phyloP scores from a whole-genome alignment of 331 rosid species.

The Telfairia occidentalis region DNA sequence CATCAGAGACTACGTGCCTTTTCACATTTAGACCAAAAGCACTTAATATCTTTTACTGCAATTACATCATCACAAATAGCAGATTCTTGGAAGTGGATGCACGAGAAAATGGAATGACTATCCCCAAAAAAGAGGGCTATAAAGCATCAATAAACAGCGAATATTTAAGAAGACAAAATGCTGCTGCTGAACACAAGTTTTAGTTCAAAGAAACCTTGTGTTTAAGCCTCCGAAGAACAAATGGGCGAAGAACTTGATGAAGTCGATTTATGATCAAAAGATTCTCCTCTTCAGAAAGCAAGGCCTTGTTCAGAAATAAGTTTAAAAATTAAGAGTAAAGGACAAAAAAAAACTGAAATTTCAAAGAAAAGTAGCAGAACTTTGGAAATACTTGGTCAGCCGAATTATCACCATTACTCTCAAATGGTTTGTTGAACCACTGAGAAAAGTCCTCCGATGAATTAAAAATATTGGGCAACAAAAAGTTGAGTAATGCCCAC shows the following conservation, averaged over 20 bases:
- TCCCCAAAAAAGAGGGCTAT: background rate
- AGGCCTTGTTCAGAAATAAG: constrained; percentile 42
- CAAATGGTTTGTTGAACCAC: constrained; percentile 98
- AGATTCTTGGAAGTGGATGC: background rate
- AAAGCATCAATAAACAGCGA: background rate
- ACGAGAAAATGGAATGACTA: background rate
- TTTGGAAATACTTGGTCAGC: constrained; percentile 57
- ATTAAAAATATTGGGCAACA: constrained; percentile 93
- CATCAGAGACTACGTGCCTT: background rate
- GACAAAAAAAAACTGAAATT: background rate
- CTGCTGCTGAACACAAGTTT: background rate
- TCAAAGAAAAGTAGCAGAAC: background rate
- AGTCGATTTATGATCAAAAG: constrained; percentile 96
- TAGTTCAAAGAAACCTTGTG: constrained; percentile 59
- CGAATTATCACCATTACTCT: constrained; percentile 87
- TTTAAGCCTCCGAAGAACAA: constrained; percentile 95
- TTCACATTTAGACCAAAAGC: background rate
- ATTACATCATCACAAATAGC: background rate
- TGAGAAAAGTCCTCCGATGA: constrained; percentile 96
- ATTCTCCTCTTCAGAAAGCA: constrained; percentile 96
- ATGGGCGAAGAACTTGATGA: constrained; percentile 98
- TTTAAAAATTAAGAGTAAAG: constrained; percentile 4
- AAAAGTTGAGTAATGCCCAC: constrained; percentile 95
- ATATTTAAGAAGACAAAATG: background rate
- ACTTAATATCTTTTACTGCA: background rate